Evolutionary conservation across 2,329 filamentous ascomycete genomes (phyloP), one percentile per base, ranked within the genome.

Genomic region (Arthrocladium fulminans): DNA sequence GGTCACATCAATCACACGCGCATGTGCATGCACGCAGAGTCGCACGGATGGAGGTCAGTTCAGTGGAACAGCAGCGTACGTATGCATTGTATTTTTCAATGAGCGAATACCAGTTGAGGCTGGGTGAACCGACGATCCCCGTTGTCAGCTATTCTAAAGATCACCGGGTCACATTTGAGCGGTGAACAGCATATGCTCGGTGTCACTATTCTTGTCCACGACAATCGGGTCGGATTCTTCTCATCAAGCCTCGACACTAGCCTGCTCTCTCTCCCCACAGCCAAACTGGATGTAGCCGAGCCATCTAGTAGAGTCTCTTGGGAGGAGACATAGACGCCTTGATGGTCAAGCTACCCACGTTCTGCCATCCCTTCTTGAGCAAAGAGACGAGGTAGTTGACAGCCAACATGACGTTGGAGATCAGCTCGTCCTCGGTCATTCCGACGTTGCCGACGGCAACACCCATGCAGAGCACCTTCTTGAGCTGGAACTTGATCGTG

Each of bases 401-500:
- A 75, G 90, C 81, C 77, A 98, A 77, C 92, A 98, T 98, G 76
- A 97, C 89, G 85, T 98, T 98, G 70, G 81, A 86, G 63, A 98
- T 84, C 62, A 98, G 78, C 80, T 96, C 87, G 68, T 98, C 92
- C 77, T 88, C 77, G 60, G 80, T 85, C 92, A 98, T 98, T 66
- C 84, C 88, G 65, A 98, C 92, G 76, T 98, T 95, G 70, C 92
- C 92, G 68, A 98, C 87, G 64, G 92, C 92, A 71, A 97, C 90
- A 85, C 90, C 92, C 83, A 98, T 89, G 82, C 92, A 98, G 64
- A 98, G 82, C 72, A 98, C 92, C 87, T 98, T 98, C 88, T 98
- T 98, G 68, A 98, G 81, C 83, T 98, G 89, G 86, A 98, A 98
- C 85, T 98, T 98, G 85, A 98, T 97, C 74, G 92, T 98, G 65